These are phyloP conservation scores for Chamaecyparis obtusa DNA, from an alignment of 75 land plant genomes.

Conservation along the genomic window DNA sequence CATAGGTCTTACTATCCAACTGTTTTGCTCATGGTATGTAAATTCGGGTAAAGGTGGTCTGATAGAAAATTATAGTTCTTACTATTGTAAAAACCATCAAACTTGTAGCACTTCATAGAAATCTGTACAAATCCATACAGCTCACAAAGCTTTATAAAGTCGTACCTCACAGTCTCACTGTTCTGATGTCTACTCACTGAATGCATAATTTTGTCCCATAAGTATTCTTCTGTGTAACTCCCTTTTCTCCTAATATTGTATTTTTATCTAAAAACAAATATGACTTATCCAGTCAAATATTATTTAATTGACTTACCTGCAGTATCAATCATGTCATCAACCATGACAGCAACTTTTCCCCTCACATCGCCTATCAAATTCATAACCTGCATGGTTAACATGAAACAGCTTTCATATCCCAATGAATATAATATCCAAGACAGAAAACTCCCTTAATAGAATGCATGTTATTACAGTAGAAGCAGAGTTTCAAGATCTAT, in stretches of 20 bases:
- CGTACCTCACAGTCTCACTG: no score
- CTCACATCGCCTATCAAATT: conserved; percentile 95
- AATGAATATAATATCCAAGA: conserved; percentile 1
- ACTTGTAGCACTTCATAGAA: no score
- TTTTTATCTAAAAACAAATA: not conserved
- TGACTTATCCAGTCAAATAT: not conserved
- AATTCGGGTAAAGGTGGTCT: no score
- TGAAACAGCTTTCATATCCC: not conserved
- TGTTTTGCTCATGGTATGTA: no score
- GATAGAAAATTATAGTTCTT: no score
- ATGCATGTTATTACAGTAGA: not conserved
- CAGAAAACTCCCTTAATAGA: not conserved
- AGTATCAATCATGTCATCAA: conserved; percentile 99
- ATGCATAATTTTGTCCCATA: no score
- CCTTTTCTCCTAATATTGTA: not conserved
- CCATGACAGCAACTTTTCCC: conserved; percentile 95
- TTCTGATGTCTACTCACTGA: no score
- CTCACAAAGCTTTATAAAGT: no score
- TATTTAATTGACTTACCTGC: conserved; percentile 53
- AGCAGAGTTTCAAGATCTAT: not conserved
- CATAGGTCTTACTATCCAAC: no score
- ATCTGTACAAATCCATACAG: no score
- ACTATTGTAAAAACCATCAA: no score
- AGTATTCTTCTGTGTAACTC: no score
- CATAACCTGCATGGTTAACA: conserved; percentile 64